A percentile compares a stretch with the other conserved stretches of the same genome.
phyloP scores from a whole-genome alignment of 805 yeast genomes.

The Torulaspora delbrueckii region DNA sequence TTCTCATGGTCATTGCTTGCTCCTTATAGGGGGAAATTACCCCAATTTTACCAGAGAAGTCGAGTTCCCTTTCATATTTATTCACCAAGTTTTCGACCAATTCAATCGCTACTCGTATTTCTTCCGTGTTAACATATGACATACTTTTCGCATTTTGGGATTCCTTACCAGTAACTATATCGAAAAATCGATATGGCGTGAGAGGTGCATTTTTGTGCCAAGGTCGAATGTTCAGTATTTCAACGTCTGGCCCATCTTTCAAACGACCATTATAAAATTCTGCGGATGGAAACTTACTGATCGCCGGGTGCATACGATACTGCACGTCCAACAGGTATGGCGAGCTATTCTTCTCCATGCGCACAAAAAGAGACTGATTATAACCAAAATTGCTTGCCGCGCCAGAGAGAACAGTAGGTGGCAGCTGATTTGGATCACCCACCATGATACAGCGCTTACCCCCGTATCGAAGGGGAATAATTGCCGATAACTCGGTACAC shows the following conservation, averaged over 20 bases:
- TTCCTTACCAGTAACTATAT: slow-evolving; percentile 60
- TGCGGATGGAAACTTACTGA: slow-evolving; percentile 77
- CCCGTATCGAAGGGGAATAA: slow-evolving; percentile 90
- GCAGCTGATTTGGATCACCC: slow-evolving; percentile 97
- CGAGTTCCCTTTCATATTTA: slow-evolving; percentile 40
- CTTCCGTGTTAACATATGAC: slow-evolving; percentile 66
- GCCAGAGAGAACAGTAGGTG: slow-evolving; percentile 92
- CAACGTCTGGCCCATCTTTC: slow-evolving; percentile 76
- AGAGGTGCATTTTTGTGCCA: slow-evolving; percentile 67
- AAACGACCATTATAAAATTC: slow-evolving; percentile 74
- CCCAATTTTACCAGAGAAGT: slow-evolving; percentile 74
- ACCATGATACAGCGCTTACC: slow-evolving; percentile 90
- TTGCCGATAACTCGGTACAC: slow-evolving; percentile 86
- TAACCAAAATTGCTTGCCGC: slow-evolving; percentile 75
- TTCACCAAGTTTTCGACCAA: slow-evolving; percentile 51
- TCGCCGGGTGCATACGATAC: slow-evolving; percentile 96
- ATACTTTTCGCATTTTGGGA: slow-evolving; percentile 57
- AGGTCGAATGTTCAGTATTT: slow-evolving; percentile 49
- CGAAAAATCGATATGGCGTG: slow-evolving; percentile 76
- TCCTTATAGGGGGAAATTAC: slow-evolving; percentile 93
- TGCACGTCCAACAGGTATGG: slow-evolving; percentile 78
- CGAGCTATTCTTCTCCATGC: slow-evolving; percentile 71
- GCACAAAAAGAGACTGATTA: slow-evolving; percentile 88
- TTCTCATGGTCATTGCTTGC: slow-evolving; percentile 60
- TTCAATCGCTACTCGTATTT: slow-evolving; percentile 69